phyloP scores from a whole-genome alignment of 208 protist species.

The Angomonas ambiguus region DNA sequence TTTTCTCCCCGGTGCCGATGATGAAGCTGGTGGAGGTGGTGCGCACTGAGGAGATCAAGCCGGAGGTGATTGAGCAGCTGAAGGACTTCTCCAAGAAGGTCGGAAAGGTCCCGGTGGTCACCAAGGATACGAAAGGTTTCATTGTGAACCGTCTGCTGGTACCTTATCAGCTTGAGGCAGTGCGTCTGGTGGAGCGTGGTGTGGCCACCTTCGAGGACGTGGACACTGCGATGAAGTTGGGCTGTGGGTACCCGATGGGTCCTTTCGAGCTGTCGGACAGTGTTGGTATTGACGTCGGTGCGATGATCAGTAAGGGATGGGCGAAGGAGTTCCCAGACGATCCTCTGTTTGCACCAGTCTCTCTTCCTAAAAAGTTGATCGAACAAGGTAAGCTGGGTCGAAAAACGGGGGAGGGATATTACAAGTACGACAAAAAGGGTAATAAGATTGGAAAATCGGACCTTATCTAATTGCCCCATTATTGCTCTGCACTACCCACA shows the following conservation, averaged over 20 bases:
- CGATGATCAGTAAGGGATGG: constrained; percentile 74
- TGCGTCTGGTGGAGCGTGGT: constrained; percentile 72
- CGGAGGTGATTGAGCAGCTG: constrained; percentile 44
- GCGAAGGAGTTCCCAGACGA: constrained; percentile 50
- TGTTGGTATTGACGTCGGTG: constrained; percentile 69
- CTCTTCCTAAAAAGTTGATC: constrained; percentile 55
- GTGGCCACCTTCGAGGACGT: constrained; percentile 73
- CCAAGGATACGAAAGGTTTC: constrained; percentile 85
- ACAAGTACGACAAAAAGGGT: constrained; percentile 61
- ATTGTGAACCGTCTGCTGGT: constrained; percentile 90
- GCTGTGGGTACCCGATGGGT: constrained; percentile 88
- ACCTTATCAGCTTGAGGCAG: constrained; percentile 74
- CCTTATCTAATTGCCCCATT: not conserved
- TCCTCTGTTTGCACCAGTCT: constrained; percentile 52
- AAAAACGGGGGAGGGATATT: constrained; percentile 89
- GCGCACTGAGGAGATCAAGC: constrained; percentile 39
- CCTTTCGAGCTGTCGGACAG: constrained; percentile 81
- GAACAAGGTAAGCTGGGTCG: constrained; percentile 68
- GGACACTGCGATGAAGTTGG: constrained; percentile 87
- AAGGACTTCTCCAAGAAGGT: constrained; percentile 42
- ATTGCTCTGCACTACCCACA: too few relatives aligned
- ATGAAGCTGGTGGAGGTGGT: constrained; percentile 92
- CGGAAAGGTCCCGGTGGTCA: constrained; percentile 60
- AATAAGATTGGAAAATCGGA: not conserved
- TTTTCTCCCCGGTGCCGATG: constrained; percentile 88